phyloP scores from a whole-genome alignment of 257 asterid genomes.

The Striga asiatica region DNA sequence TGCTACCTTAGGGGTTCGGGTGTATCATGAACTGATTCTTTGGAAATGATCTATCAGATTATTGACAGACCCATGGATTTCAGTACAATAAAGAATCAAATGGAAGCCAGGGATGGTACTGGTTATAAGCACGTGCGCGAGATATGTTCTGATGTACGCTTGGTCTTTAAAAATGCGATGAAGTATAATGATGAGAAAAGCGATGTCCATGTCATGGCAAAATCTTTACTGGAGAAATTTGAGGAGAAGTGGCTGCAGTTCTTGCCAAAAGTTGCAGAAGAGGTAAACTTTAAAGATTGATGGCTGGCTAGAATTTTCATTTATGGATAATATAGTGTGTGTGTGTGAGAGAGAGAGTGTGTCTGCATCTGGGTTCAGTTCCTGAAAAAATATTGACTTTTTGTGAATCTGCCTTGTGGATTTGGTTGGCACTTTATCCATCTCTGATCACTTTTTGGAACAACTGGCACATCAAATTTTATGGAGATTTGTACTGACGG shows the following conservation, averaged over 20 bases:
- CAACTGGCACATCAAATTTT: background rate
- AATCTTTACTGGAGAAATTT: slow-evolving; percentile 47
- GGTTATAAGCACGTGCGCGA: slow-evolving; percentile 87
- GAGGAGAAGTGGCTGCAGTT: slow-evolving; percentile 92
- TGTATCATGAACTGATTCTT: slow-evolving; percentile 23
- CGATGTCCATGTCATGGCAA: slow-evolving; percentile 78
- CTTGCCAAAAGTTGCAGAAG: slow-evolving; percentile 83
- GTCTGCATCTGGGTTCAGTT: background rate
- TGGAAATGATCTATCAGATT: slow-evolving; percentile 46
- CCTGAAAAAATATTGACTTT: background rate
- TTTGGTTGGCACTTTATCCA: too few relatives aligned
- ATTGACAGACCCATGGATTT: slow-evolving; percentile 99
- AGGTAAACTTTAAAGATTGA: slow-evolving; percentile 39
- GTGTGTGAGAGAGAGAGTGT: too few relatives aligned
- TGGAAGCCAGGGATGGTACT: slow-evolving; percentile 92
- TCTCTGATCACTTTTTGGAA: too few relatives aligned
- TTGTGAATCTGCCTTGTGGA: too few relatives aligned
- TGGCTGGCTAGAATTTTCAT: background rate
- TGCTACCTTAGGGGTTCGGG: background rate
- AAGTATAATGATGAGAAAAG: slow-evolving; percentile 87
- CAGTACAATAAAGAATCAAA: slow-evolving; percentile 92
- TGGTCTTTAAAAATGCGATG: slow-evolving; percentile 81
- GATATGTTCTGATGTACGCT: slow-evolving; percentile 66
- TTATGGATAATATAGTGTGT: background rate
- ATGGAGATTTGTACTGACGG: background rate